These are phyloP conservation scores for Phytopythium oedochilum DNA, from an alignment of 352 stramenopile genomes.

Conservation along the genomic window DNA sequence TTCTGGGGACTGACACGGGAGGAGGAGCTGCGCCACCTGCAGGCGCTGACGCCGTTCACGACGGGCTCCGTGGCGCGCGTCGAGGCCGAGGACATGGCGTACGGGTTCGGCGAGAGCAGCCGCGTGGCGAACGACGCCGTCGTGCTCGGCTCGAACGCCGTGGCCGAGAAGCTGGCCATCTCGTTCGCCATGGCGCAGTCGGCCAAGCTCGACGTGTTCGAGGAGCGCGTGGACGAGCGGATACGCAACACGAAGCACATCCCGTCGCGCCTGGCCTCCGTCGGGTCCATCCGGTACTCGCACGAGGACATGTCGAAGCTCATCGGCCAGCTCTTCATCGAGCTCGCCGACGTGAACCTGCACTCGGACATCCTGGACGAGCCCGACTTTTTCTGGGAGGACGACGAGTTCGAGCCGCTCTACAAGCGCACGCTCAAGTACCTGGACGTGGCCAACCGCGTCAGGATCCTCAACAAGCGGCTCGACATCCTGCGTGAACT, in stretches of 20 bases:
- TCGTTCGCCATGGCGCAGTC: constrained; percentile 92
- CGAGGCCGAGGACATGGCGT: constrained; percentile 61
- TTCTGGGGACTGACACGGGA: constrained; percentile 64
- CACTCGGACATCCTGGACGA: constrained; percentile 93
- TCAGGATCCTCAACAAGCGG: constrained; percentile 92
- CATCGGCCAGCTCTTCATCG: constrained; percentile 89
- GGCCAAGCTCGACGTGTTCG: constrained; percentile 90
- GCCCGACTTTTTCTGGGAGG: constrained; percentile 91
- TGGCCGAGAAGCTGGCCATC: constrained; percentile 88
- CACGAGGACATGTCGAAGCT: constrained; percentile 89
- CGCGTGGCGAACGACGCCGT: constrained; percentile 82
- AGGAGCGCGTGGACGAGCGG: constrained; percentile 80
- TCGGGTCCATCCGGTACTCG: constrained; percentile 87
- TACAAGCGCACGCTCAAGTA: constrained; percentile 91
- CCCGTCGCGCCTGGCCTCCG: constrained; percentile 76
- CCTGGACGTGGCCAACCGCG: constrained; percentile 87
- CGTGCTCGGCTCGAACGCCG: constrained; percentile 49
- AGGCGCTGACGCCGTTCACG: constrained; percentile 49
- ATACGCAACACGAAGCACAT: constrained; percentile 86
- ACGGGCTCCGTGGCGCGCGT: constrained; percentile 39
- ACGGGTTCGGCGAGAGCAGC: constrained; percentile 43
- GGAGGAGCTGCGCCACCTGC: constrained; percentile 44
- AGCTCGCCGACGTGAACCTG: constrained; percentile 89
- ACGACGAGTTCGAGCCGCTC: constrained; percentile 88
- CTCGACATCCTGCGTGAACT: constrained; percentile 92